A percentile compares a stretch with the other conserved stretches of the same genome.
Evolutionary conservation across 441 rosid species (phyloP).

Genomic region (Gossypium laxum): DNA sequence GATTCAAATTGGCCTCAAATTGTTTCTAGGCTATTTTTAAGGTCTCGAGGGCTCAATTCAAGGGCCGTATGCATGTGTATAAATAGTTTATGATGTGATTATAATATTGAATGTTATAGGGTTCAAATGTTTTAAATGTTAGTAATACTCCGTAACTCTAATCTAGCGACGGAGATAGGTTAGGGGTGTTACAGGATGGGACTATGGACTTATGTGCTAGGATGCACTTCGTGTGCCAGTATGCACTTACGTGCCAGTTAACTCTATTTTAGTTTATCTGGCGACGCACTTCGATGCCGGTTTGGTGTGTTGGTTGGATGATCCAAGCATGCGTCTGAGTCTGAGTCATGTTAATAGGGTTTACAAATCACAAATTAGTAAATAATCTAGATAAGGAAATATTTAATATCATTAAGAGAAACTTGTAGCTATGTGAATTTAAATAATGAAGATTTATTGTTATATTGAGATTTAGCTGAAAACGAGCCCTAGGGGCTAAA

Average conservation of each 20-base stretch:
- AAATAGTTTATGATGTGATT: no score
- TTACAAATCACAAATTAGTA: background rate
- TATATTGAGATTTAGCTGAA: background rate
- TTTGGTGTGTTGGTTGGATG: background rate
- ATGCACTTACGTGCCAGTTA: background rate
- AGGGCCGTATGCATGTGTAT: no score
- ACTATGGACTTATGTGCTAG: background rate
- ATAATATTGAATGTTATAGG: no score
- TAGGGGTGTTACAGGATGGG: background rate
- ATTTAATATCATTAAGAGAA: background rate
- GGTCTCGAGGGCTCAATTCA: no score
- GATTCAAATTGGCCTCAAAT: no score
- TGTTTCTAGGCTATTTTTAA: no score
- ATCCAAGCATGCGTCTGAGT: no score
- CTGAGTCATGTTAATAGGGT: background rate
- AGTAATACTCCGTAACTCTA: no score
- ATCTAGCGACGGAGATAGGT: fast-evolving
- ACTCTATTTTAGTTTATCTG: background rate
- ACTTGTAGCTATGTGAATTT: background rate
- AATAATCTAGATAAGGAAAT: background rate
- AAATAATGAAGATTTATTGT: no score
- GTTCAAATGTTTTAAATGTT: no score
- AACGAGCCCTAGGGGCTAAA: background rate
- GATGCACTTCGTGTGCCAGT: background rate
- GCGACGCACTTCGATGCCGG: background rate